These are phyloP conservation scores for Xylariaceae sp. DNA, from an alignment of 2,329 filamentous ascomycete species.

Conservation along the genomic window DNA sequence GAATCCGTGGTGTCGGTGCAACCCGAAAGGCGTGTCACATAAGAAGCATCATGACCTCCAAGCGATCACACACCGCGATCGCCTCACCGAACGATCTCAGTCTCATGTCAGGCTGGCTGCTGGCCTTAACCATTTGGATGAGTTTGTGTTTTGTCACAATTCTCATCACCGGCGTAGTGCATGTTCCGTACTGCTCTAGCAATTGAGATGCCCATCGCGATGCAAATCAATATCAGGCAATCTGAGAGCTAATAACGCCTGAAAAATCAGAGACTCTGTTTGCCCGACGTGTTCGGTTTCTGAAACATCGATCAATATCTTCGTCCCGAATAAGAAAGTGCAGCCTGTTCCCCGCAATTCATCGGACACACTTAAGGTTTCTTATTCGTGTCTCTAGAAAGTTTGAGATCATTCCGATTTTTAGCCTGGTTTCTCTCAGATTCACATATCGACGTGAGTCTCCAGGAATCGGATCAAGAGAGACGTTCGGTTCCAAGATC, in stretches of 20 bases:
- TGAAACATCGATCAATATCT: slow-evolving; percentile 15
- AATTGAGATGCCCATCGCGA: not conserved
- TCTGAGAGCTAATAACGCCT: not conserved
- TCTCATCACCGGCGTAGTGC: not conserved
- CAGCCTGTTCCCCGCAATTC: slow-evolving; percentile 10
- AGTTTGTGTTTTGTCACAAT: not conserved
- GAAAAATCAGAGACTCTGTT: not conserved
- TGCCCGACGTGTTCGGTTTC: slow-evolving; percentile 6
- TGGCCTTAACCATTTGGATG: not conserved
- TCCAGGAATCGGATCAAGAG: not conserved
- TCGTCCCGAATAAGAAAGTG: slow-evolving; percentile 4
- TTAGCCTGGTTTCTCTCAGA: not conserved
- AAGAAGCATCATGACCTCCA: not conserved
- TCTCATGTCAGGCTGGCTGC: too few species aligned
- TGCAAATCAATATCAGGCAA: not conserved
- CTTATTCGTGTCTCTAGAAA: not conserved
- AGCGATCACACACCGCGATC: too few species aligned
- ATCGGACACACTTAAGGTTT: not conserved
- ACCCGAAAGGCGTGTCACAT: too few species aligned
- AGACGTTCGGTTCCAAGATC: not conserved
- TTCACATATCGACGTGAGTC: not conserved
- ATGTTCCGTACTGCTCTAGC: not conserved
- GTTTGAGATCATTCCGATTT: not conserved
- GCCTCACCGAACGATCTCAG: too few species aligned
- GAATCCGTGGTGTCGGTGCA: too few species aligned